A percentile compares a stretch with the other conserved stretches of the same genome.
These are phyloP conservation scores for Passalora sequoiae DNA, from an alignment of 2,329 filamentous ascomycete species.

Conservation along the genomic window DNA sequence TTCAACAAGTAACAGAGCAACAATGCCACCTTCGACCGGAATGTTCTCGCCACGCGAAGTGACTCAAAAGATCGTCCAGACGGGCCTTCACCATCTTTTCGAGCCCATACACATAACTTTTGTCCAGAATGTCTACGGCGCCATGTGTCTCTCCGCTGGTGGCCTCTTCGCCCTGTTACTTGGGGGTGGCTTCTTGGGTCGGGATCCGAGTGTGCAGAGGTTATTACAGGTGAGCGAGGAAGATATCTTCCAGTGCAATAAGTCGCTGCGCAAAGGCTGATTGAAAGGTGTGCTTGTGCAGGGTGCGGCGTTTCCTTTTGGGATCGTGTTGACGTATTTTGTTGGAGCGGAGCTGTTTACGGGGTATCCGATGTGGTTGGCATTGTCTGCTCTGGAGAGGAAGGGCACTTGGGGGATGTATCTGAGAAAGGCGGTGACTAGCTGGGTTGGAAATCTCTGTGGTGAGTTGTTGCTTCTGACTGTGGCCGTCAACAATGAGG, in stretches of 20 bases:
- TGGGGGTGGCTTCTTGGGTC: slow-evolving; percentile 17
- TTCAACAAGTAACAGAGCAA: too few relatives aligned
- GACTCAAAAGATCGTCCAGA: slow-evolving; percentile 19
- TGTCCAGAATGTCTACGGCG: slow-evolving; percentile 29
- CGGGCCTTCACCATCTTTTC: slow-evolving; percentile 24
- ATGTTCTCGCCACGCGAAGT: slow-evolving; percentile 22
- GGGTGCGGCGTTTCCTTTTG: slow-evolving; percentile 25
- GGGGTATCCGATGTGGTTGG: slow-evolving; percentile 31
- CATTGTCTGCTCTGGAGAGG: slow-evolving; percentile 25
- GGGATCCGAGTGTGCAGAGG: slow-evolving; percentile 22
- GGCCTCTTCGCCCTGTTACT: slow-evolving; percentile 23
- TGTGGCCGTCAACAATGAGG: too few relatives aligned
- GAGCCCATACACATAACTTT: slow-evolving; percentile 21
- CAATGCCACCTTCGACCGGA: slow-evolving; percentile 17
- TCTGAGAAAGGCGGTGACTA: slow-evolving; percentile 12
- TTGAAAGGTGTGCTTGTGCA: too few relatives aligned
- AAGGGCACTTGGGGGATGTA: slow-evolving; percentile 21
- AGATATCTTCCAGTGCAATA: too few relatives aligned
- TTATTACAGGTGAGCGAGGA: too few relatives aligned
- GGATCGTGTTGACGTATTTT: slow-evolving; percentile 28
- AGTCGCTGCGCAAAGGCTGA: too few relatives aligned
- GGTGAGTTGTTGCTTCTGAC: too few relatives aligned
- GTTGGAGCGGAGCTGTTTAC: slow-evolving; percentile 30
- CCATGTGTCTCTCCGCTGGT: slow-evolving; percentile 24
- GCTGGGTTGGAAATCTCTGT: slow-evolving; percentile 24